phyloP scores from a whole-genome alignment of 192 early-diverging fungal species.

The Kappamyces sp. region DNA sequence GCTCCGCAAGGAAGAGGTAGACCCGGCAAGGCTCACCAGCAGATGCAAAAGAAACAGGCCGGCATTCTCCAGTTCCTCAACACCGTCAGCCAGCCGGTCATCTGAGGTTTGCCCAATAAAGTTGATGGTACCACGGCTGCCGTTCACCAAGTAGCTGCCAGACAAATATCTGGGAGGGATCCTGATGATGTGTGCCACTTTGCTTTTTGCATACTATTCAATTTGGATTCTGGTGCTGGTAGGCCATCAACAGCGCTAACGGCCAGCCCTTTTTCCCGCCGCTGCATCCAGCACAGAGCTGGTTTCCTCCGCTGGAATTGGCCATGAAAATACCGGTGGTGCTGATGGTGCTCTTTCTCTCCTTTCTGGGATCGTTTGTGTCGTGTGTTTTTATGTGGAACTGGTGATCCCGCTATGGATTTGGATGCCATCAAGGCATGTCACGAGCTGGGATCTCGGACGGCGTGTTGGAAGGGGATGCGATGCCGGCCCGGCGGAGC shows the following conservation, averaged over 20 bases:
- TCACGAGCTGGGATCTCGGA: no score
- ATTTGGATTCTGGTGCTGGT: slow-evolving; percentile 13
- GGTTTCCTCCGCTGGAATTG: slow-evolving; percentile 10
- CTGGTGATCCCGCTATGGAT: no score
- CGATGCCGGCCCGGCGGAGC: no score
- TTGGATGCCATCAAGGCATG: no score
- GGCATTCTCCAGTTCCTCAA: not conserved
- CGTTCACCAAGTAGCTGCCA: not conserved
- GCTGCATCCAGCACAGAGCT: not conserved
- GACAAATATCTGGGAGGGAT: slow-evolving; percentile 12
- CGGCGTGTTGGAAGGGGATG: no score
- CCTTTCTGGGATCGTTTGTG: slow-evolving; percentile 7
- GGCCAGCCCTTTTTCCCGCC: slow-evolving; percentile 11
- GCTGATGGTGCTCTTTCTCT: not conserved
- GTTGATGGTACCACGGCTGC: not conserved
- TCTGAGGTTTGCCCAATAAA: no score
- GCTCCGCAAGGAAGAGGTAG: not conserved
- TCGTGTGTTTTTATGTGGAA: slow-evolving; percentile 5
- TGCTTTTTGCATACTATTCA: slow-evolving; percentile 8
- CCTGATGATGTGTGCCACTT: not conserved
- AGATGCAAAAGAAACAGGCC: slow-evolving; percentile 10
- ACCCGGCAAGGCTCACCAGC: not conserved
- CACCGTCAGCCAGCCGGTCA: no score
- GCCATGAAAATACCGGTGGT: slow-evolving; percentile 8
- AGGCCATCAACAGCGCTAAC: not conserved